A percentile compares a stretch with the other conserved stretches of the same genome.
phyloP scores from a whole-genome alignment of 169 alveolate species.

The Plasmodium cynomolgi region DNA sequence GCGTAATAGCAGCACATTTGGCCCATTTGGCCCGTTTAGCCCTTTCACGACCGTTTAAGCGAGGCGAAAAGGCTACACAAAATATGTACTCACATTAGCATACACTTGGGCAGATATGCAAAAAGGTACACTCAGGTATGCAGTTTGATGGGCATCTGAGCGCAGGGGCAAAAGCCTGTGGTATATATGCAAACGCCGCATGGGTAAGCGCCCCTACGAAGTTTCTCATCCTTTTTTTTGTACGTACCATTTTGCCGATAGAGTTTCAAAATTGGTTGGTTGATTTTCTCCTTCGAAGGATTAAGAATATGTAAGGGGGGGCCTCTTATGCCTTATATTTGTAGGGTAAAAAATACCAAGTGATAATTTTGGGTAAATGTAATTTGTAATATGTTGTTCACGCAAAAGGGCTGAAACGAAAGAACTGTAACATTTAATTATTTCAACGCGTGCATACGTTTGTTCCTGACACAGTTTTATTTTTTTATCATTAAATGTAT shows the following conservation, averaged over 20 bases:
- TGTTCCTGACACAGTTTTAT: background rate
- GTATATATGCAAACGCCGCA: background rate
- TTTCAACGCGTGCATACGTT: background rate
- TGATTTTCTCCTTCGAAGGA: background rate
- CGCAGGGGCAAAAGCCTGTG: background rate
- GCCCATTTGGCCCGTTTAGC: background rate
- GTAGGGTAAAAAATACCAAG: background rate
- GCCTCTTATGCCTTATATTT: background rate
- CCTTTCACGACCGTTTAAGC: background rate
- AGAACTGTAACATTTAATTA: background rate
- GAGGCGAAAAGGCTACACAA: background rate
- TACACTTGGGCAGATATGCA: background rate
- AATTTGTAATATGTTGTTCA: background rate
- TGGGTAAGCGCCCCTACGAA: background rate
- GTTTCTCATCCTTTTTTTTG: background rate
- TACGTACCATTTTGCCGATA: background rate
- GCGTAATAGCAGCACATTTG: background rate
- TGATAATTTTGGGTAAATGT: background rate
- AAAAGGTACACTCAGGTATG: background rate
- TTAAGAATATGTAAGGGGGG: background rate
- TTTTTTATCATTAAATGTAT: background rate
- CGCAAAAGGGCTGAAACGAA: background rate
- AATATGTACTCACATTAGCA: background rate
- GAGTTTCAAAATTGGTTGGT: background rate
- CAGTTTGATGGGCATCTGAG: background rate